These are phyloP conservation scores for Saprolegnia diclina DNA, from an alignment of 352 stramenopile species.

Conservation along the genomic window DNA sequence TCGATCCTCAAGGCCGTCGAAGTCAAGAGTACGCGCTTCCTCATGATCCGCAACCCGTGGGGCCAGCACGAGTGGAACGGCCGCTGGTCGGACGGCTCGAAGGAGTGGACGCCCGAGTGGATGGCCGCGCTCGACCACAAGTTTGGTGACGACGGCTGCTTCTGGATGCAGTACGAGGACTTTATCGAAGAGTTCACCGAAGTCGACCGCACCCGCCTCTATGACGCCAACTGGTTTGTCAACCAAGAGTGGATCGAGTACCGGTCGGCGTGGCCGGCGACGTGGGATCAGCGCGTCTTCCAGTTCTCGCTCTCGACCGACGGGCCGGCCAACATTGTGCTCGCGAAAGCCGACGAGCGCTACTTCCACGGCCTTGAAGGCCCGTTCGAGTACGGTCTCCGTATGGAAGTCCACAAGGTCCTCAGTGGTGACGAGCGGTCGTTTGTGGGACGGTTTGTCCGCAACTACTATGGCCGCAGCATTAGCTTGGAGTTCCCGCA, in stretches of 20 bases:
- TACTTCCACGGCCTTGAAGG: constrained; percentile 42
- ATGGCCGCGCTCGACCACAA: constrained; percentile 38
- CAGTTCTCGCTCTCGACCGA: constrained; percentile 30
- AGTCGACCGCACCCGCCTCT: constrained; percentile 40
- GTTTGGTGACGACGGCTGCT: constrained; percentile 50
- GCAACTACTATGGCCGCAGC: constrained; percentile 34
- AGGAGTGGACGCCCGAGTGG: constrained; percentile 45
- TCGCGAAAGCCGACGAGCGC: constrained; percentile 37
- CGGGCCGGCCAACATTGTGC: constrained; percentile 35
- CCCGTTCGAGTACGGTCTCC: constrained; percentile 36
- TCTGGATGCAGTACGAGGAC: constrained; percentile 56
- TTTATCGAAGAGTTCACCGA: constrained; percentile 37
- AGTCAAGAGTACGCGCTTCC: constrained; percentile 33
- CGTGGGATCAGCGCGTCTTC: constrained; percentile 34
- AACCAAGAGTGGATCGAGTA: constrained; percentile 37
- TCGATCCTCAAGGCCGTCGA: constrained; percentile 44
- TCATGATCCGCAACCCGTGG: constrained; percentile 51
- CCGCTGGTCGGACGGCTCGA: constrained; percentile 41
- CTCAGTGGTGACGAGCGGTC: constrained; percentile 28
- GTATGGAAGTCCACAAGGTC: constrained; percentile 33
- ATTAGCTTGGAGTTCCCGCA: constrained; percentile 35
- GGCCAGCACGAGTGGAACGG: constrained; percentile 52
- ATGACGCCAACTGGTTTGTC: constrained; percentile 36
- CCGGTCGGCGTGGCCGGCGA: constrained; percentile 32
- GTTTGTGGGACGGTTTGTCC: constrained; percentile 32